A percentile compares a stretch with the other conserved stretches of the same genome.
phyloP scores from a whole-genome alignment of 1,284 basidiomycete species.

The Hymenochaete sp. region DNA sequence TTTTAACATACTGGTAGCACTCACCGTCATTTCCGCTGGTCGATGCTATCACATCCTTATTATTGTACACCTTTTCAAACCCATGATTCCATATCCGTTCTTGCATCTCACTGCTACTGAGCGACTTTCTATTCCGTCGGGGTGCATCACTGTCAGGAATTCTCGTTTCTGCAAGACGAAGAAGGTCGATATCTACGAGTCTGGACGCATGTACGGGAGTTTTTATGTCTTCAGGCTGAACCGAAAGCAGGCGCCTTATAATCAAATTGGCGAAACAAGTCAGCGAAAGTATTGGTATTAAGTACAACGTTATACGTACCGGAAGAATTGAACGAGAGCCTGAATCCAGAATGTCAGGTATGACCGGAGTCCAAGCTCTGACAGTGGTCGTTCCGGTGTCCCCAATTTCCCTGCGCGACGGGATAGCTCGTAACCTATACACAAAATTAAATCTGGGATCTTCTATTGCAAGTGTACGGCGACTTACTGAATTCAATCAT shows the following conservation, averaged over 20 bases:
- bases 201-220: background rate
- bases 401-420: constrained; percentile 70
- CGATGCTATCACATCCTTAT: constrained; percentile 11
- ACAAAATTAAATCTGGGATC: background rate
- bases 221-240: constrained; percentile 14
- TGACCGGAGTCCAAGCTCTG: constrained; percentile 84
- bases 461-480: background rate
- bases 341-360: constrained; percentile 92
- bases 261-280: background rate
- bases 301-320: constrained; percentile 36
- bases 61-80: constrained; percentile 9
- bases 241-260: constrained; percentile 18
- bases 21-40: constrained; percentile 15
- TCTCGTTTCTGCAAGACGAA: constrained; percentile 7
- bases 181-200: constrained; percentile 11
- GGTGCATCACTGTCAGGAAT: background rate
- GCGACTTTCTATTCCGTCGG: too few species aligned
- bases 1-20: background rate
- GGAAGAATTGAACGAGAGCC: constrained; percentile 75
- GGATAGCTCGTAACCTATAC: constrained; percentile 85
- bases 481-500: constrained; percentile 96
- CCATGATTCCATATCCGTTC: constrained; percentile 6
- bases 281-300: background rate
- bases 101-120: too few species aligned
- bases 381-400: constrained; percentile 91